Conservation (phyloP, 345 rosid genomes). For the Sonneratia caseolaris region DNA sequence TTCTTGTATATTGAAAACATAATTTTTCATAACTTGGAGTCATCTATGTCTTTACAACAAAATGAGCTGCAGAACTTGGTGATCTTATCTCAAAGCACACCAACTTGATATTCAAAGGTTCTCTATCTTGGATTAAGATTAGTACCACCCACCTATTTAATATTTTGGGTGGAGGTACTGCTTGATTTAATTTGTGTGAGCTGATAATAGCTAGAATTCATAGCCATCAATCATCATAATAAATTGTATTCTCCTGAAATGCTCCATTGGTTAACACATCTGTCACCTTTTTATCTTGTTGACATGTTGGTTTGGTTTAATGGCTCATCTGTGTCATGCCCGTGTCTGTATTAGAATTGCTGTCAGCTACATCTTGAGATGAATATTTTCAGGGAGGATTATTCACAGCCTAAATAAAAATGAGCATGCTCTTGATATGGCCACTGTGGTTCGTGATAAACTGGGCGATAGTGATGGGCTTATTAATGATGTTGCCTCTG, state of each 20-base stretch:
- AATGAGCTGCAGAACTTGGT: background rate
- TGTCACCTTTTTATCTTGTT: background rate
- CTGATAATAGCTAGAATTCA: background rate
- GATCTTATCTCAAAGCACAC: too few relatives aligned
- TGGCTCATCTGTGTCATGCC: background rate
- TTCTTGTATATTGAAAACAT: background rate
- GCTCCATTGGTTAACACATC: background rate
- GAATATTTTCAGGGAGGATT: constrained; percentile 43
- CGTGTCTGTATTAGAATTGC: background rate
- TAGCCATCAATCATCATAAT: background rate
- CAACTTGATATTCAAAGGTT: background rate
- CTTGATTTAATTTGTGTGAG: background rate
- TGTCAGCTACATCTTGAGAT: background rate
- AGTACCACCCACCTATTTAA: background rate
- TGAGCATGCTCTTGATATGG: constrained; percentile 85
- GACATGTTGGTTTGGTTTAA: too few relatives aligned
- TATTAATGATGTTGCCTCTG: constrained; percentile 25
- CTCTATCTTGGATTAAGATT: background rate
- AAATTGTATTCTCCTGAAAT: background rate
- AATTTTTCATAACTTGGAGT: background rate
- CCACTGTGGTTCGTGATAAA: constrained; percentile 62
- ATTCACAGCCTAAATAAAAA: constrained; percentile 83
- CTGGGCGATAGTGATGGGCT: constrained; percentile 32
- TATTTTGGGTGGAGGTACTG: background rate
- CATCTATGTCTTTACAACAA: background rate